Base-by-base conservation (phyloP, 768 basidiomycete species). In the Boletus pseudopeckii region DNA sequence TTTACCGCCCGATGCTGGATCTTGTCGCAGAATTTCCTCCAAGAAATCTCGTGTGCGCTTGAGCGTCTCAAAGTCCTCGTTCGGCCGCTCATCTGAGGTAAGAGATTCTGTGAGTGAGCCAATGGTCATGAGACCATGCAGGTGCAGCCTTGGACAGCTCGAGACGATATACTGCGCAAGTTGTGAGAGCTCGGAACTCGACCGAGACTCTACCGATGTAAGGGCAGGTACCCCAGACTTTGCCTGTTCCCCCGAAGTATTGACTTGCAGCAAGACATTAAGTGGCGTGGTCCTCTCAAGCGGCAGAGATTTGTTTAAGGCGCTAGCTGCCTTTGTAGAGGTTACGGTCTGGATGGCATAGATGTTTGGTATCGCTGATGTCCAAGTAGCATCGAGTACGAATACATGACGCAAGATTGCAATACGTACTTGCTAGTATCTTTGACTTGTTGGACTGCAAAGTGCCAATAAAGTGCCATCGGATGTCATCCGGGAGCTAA, bases 381-480 rank as follows among this genome's bases (percentile, higher is more conserved):
- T 47, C 22, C 44, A 38, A 45, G 50, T 48, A 33, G 47, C 20
- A 43, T 57, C 49, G 46, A 39, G 45, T 42, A 33, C 22, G 49
- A n/a, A 53, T 43, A 45, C 42, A 38, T 26, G 36, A 44, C n/a
- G 24, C 36, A 42, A 46, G 26, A 41, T 48, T 32, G 48, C 5
- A 11, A 24, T 63, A 64, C 77, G 49, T 52, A 93, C 95, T 74
- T 32, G 94, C 92, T 15, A 96, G 80, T n/a, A 75, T 74, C 72
- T 95, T 98, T 30, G 87, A 84, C 71, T 98, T 98, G 72, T 98
- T 98, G 13, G 90, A 90, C 67, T 98, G 94, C 18, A 98, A 73
- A 3, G 87, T 83, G 7, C 96, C 96, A 60, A 98, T 96, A 68
- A 96, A 98, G 72, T 98, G 96, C 96, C 96, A 98, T 56, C 86